Conservation (phyloP, 352 stramenopile species). For the Phytophthora pistaciae region DNA sequence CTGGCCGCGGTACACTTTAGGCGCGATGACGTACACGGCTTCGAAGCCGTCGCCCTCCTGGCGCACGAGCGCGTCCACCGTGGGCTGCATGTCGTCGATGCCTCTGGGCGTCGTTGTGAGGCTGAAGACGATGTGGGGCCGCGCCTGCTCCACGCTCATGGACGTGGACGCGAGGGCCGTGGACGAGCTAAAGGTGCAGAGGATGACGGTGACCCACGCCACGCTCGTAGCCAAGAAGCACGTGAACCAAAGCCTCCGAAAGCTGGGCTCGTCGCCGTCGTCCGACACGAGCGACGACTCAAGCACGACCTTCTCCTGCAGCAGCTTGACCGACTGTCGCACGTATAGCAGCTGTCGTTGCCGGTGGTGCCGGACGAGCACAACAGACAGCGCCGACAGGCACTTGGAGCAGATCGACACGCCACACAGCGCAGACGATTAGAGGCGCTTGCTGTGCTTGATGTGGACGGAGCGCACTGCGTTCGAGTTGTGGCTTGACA, state of each 20-base stretch:
- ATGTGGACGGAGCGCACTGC: slow-evolving; percentile 43
- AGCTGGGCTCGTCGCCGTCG: slow-evolving; percentile 13
- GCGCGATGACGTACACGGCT: slow-evolving; percentile 58
- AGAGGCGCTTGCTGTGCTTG: slow-evolving; percentile 25
- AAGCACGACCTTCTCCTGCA: slow-evolving; percentile 29
- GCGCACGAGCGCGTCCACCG: slow-evolving; percentile 47
- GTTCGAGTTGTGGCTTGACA: slow-evolving; percentile 38
- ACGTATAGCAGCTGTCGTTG: slow-evolving; percentile 5
- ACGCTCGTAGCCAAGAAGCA: slow-evolving; percentile 38
- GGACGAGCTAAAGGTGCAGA: slow-evolving; percentile 51
- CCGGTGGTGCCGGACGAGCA: slow-evolving; percentile 21
- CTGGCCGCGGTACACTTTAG: slow-evolving; percentile 44
- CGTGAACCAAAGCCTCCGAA: slow-evolving; percentile 31
- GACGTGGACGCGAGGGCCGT: slow-evolving; percentile 17
- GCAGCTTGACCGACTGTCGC: slow-evolving; percentile 22
- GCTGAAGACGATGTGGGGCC: slow-evolving; percentile 62
- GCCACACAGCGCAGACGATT: slow-evolving; percentile 32
- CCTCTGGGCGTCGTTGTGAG: slow-evolving; percentile 57
- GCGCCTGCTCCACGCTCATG: slow-evolving; percentile 29
- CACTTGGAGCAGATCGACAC: slow-evolving; percentile 41
- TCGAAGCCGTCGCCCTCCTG: slow-evolving; percentile 56
- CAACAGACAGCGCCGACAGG: slow-evolving; percentile 13
- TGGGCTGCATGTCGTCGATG: slow-evolving; percentile 46
- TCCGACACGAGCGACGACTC: not conserved
- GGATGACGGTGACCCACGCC: slow-evolving; percentile 47